phyloP scores from a whole-genome alignment of 495 filamentous ascomycete species.

The Ascobolus immersus region DNA sequence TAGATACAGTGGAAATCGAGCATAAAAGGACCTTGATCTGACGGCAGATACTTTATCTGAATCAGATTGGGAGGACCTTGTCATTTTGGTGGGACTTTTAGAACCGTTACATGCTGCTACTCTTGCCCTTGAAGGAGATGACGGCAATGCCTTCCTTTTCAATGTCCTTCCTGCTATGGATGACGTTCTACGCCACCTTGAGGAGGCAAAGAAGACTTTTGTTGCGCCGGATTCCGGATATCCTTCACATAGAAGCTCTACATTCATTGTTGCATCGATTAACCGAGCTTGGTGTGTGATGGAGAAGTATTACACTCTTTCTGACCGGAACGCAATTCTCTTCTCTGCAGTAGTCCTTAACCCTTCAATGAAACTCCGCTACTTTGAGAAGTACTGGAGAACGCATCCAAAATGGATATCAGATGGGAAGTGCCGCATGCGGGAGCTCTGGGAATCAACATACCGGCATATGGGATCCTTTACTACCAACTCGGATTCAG shows the following conservation, averaged over 20 bases:
- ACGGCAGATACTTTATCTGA: no score
- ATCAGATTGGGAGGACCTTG: conserved; percentile 4
- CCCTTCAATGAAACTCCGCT: conserved; percentile 3
- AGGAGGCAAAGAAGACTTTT: neutral
- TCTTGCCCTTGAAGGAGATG: neutral
- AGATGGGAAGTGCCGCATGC: no score
- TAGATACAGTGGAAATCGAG: no score
- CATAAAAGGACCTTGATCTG: no score
- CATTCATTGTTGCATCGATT: neutral
- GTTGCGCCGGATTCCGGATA: neutral
- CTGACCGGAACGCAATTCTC: neutral
- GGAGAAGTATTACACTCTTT: conserved; percentile 1
- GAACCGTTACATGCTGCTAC: conserved; percentile 1
- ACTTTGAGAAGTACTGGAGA: conserved; percentile 2
- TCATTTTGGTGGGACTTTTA: conserved; percentile 1
- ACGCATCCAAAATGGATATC: neutral
- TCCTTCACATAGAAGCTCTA: no score
- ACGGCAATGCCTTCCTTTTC: neutral
- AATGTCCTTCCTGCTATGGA: conserved; percentile 3
- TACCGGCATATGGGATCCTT: no score
- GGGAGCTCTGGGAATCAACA: no score
- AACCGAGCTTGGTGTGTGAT: conserved; percentile 1
- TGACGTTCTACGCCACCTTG: neutral
- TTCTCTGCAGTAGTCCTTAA: neutral
- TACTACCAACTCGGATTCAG: no score